A percentile compares a stretch with the other conserved stretches of the same genome.
phyloP scores from a whole-genome alignment of 2,329 filamentous ascomycete species.

The Pyricularia grisea region DNA sequence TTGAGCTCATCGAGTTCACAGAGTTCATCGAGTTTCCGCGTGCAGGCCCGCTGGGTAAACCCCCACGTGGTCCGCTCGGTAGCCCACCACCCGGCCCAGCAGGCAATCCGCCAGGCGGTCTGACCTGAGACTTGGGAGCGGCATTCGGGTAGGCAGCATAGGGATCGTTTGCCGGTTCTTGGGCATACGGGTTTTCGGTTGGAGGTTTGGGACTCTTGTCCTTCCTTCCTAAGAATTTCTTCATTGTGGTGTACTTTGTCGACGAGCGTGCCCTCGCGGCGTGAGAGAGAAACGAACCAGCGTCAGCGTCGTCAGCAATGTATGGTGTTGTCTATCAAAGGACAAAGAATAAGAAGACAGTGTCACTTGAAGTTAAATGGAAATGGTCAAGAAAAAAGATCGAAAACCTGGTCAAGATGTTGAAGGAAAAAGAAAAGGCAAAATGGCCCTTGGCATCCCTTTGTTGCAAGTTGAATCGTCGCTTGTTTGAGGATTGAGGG shows the following conservation, averaged over 20 bases:
- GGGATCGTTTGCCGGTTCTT: constrained; percentile 38
- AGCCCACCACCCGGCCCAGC: constrained; percentile 10
- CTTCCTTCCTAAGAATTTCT: constrained; percentile 49
- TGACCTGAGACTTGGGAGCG: neutral
- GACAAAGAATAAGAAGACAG: neutral
- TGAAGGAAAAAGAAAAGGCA: neutral
- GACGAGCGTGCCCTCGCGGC: neutral
- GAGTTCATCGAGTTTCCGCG: constrained; percentile 9
- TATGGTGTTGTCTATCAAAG: neutral
- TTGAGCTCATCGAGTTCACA: neutral
- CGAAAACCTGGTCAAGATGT: neutral
- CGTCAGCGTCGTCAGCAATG: neutral
- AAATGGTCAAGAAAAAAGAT: neutral
- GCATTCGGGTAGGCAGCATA: constrained; percentile 31
- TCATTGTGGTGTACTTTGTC: constrained; percentile 31
- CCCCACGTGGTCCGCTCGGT: constrained; percentile 17
- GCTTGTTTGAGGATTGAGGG: neutral
- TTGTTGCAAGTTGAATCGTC: neutral
- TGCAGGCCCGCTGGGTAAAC: constrained; percentile 26
- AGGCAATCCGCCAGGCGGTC: neutral
- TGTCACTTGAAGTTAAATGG: neutral
- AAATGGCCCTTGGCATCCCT: neutral
- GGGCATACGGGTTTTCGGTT: constrained; percentile 46
- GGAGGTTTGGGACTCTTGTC: constrained; percentile 30
- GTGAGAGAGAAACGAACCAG: neutral